Percentiles rank a stretch among this genome's conserved stretches.
Evolutionary conservation across 106 monocot genomes (phyloP).

Genomic region (Vanilla planifolia): DNA sequence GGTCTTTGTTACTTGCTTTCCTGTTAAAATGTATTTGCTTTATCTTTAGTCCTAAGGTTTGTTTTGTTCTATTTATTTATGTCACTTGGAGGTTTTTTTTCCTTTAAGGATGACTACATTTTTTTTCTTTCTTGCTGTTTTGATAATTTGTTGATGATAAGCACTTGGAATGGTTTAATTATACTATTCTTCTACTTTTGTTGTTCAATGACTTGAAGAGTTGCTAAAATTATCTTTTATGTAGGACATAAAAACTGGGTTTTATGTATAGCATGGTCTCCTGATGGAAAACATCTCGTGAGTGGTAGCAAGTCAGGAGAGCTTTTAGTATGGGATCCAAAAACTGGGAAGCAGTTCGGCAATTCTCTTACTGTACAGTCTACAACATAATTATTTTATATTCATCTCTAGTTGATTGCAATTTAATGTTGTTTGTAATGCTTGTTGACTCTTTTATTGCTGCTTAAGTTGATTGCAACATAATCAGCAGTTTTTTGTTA

Average conservation of each 20-base stretch:
- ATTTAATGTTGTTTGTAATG: background rate
- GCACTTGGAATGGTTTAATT: background rate
- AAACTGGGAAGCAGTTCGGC: constrained; percentile 73
- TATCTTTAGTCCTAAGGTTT: background rate
- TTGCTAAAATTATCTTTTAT: constrained; percentile 1
- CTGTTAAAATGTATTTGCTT: constrained; percentile 1
- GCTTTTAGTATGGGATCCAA: constrained; percentile 80
- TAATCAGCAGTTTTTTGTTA: no score
- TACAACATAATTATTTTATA: background rate
- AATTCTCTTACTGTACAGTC: constrained; percentile 57
- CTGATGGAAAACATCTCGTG: constrained; percentile 85
- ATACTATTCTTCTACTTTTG: background rate
- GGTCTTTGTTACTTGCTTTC: no score
- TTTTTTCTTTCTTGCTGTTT: background rate
- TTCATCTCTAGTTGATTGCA: background rate
- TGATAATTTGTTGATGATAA: background rate
- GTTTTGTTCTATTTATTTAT: background rate
- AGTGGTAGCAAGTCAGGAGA: constrained; percentile 97
- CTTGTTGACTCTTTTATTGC: background rate
- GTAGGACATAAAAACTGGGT: constrained; percentile 99
- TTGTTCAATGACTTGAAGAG: background rate
- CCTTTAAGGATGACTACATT: background rate
- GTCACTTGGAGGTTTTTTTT: background rate
- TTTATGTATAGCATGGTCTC: constrained; percentile 86
- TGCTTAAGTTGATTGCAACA: background rate